Evolutionary conservation across 495 filamentous ascomycete genomes (phyloP).

Genomic region (Lasiosphaeria hispida): DNA sequence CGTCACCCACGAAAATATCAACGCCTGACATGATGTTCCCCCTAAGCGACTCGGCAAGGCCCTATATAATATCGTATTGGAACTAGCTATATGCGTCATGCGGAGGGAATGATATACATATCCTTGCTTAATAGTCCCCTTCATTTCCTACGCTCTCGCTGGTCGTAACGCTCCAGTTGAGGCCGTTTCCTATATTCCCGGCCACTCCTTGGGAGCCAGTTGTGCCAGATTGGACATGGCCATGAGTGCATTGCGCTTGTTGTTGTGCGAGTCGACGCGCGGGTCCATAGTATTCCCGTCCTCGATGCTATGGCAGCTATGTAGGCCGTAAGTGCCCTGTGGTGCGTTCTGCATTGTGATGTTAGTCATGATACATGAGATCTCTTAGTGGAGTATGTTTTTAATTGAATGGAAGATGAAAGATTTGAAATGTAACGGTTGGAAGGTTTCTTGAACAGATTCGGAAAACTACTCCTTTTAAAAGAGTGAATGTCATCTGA

Average conservation of each 20-base stretch:
- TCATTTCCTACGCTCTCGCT: neutral
- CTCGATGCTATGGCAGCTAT: slow-evolving; percentile 19
- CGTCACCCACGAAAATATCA: slow-evolving; percentile 1
- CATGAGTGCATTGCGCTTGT: neutral
- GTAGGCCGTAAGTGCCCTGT: slow-evolving; percentile 9
- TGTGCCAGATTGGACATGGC: neutral
- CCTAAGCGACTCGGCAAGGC: slow-evolving; percentile 5
- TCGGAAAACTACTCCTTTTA: no score
- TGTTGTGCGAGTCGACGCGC: slow-evolving; percentile 38
- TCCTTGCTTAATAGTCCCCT: neutral
- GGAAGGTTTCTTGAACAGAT: no score
- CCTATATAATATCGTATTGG: neutral
- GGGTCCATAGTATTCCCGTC: slow-evolving; percentile 44
- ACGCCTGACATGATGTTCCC: slow-evolving; percentile 12
- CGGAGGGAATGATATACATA: neutral
- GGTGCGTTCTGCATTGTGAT: no score
- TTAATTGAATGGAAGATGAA: no score
- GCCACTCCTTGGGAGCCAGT: no score
- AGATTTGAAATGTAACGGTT: no score
- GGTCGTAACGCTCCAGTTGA: no score
- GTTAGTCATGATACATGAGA: no score
- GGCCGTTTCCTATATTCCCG: neutral
- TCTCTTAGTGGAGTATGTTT: no score
- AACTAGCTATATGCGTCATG: neutral
- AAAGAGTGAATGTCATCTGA: no score